Evolutionary conservation across 2,329 filamentous ascomycete species (phyloP), one percentile per base, ranked within the genome.

Genomic region (Simplicillium sp.): DNA sequence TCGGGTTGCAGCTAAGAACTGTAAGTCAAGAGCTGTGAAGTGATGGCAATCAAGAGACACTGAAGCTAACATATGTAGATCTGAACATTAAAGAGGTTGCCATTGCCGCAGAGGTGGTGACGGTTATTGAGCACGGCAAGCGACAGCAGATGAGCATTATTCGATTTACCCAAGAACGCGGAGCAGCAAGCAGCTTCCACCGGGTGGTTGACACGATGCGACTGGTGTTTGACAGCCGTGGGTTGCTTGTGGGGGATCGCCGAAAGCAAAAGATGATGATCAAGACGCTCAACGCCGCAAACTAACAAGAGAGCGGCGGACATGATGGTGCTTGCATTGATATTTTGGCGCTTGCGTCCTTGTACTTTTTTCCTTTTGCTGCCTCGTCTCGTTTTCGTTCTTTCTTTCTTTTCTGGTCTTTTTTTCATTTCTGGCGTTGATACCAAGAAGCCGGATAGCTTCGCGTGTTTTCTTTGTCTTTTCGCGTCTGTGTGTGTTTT

Each of bases 141-240:
- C 81, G 79, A 48, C 80, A 78, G 36, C 82, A 82, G 36, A 73
- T 96, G 40, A 85, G 83, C 58, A 80, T 96, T 48, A 79, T 86
- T 25, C 82, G 87, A 29, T 87, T 96, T 58, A 90, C 85, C 2
- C 89, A 96, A 55, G 87, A 92, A 55, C 82, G 82, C 43, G 92
- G 90, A n/a, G 89, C 90, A 2, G 88, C 87, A 31, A 92, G 84
- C 52, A 92, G 84, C 50, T 94, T 97, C 65, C 76, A 87, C 57
- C 81, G 79, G 54, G 84, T 95, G 9, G 76, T 94, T 18, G 83
- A 88, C 44, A 83, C 84, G 3, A 70, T 96, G 51, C 74, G 82
- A 48, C 69, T 75, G 15, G 75, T 87, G 13, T 79, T 94, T 57
- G 71, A 70, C 47, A 68, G 68, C 44, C 77, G 81, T 20, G 70